phyloP scores from a whole-genome alignment of 352 stramenopile genomes.

The Blastocystis sp. region DNA sequence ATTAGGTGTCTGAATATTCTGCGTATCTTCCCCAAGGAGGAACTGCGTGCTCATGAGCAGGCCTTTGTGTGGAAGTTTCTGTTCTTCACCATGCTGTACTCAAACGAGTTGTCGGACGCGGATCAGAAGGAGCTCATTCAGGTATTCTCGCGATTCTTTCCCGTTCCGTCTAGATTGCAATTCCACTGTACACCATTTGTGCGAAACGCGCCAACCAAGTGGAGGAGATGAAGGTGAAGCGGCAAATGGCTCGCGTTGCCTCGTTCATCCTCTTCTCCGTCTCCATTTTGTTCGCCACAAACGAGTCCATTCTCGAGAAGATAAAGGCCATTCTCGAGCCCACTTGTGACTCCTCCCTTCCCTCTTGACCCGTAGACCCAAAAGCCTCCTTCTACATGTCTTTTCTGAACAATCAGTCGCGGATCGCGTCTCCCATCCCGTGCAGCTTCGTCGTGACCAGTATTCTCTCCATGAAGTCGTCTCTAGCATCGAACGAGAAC shows the following conservation, averaged over 20 bases:
- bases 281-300: background rate
- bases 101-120: conserved; percentile 2
- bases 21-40: conserved; percentile 46
- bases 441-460: background rate
- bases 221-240: background rate
- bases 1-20: conserved; percentile 71
- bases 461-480: background rate
- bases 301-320: conserved; percentile 8
- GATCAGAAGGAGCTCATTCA: conserved; percentile 31
- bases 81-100: background rate
- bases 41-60: background rate
- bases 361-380: background rate
- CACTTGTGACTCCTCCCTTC: background rate
- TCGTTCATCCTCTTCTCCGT: background rate
- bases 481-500: background rate
- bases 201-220: background rate
- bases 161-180: background rate
- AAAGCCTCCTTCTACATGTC: background rate
- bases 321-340: background rate
- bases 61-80: conserved; percentile 57
- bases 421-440: background rate
- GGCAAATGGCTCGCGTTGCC: background rate
- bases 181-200: background rate
- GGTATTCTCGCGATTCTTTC: background rate
- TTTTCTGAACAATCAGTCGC: background rate